Percentiles rank a stretch among this genome's conserved stretches.
These are phyloP conservation scores for Alternaria sp. DNA, from an alignment of 2,329 filamentous ascomycete species.

Conservation along the genomic window DNA sequence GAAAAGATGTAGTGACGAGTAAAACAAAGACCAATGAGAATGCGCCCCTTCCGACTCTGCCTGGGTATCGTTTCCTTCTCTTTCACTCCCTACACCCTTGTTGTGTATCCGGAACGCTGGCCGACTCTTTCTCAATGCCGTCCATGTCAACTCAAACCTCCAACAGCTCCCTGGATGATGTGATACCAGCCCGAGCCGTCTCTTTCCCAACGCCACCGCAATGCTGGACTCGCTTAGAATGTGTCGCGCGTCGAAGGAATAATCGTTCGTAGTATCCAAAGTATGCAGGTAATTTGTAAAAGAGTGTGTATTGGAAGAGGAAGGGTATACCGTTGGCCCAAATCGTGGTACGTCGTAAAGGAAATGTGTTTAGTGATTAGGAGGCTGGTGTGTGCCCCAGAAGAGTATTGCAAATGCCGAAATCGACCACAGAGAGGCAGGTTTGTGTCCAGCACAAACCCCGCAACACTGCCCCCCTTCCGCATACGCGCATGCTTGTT, in stretches of 20 bases:
- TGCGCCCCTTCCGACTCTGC: slow-evolving; percentile 6
- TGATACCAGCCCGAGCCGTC: slow-evolving; percentile 20
- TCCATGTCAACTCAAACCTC: slow-evolving; percentile 15
- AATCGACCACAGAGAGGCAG: background rate
- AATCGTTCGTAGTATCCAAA: slow-evolving; percentile 5
- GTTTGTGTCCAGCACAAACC: slow-evolving; percentile 44
- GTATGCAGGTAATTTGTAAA: slow-evolving; percentile 21
- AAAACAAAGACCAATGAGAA: slow-evolving; percentile 7
- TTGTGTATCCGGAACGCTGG: slow-evolving; percentile 9
- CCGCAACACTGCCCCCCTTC: slow-evolving; percentile 7
- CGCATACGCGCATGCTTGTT: slow-evolving; percentile 7
- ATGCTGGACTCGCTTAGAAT: slow-evolving; percentile 16
- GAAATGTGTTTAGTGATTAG: slow-evolving; percentile 32
- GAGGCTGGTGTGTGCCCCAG: slow-evolving; percentile 24
- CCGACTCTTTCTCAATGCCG: slow-evolving; percentile 16
- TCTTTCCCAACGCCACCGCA: slow-evolving; percentile 30
- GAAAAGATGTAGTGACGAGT: background rate
- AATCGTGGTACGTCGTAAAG: slow-evolving; percentile 41
- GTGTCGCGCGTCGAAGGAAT: slow-evolving; percentile 5
- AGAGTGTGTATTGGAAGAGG: slow-evolving; percentile 21
- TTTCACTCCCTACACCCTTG: slow-evolving; percentile 2
- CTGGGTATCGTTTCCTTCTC: slow-evolving; percentile 16
- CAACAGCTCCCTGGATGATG: slow-evolving; percentile 15
- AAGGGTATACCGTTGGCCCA: slow-evolving; percentile 34
- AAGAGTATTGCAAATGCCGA: slow-evolving; percentile 16